Base-by-base conservation (phyloP, 2,329 filamentous ascomycete genomes). In the Clarireedia homoeocarpa region DNA sequence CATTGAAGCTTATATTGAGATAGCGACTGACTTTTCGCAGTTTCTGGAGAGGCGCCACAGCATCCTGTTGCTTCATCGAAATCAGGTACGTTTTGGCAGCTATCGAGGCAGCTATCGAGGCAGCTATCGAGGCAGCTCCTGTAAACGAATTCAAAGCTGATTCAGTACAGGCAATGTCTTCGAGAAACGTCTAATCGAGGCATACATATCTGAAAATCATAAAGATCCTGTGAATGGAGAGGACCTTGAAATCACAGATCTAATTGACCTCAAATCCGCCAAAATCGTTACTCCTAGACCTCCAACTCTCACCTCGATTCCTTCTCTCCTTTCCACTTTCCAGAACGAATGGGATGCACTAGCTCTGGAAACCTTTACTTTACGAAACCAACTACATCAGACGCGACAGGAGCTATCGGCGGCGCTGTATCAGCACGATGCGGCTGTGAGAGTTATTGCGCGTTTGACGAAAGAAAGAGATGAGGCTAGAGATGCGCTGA, bases 321-420 rank as follows among this genome's bases (percentile, higher is more conserved):
- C 94, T 23, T 91, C 94, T 17, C 82, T 99, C 55, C 86, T 99
- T 55, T 88, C 89, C 50, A 88, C 91, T 40, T 97, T 99, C 72
- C 94, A 99, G 72, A 95, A 95, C 71, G 94, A 99, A 78, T 99
- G 94, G 94, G 94, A 99, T 71, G 86, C 91, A 7, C 76, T 96
- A 46, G 89, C 92, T 12, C 77, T 97, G 38, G 94, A 99, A 74
- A 89, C 90, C 51, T 96, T 91, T 71, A 94, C 89, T 63, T 76
- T 97, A 58, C 87, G 89, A 74, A 89, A 96, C 71, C 90, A 96
- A 69, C 78, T 99, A 60, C 81, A 86, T 51, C 89, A 95, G 70
- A 95, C 91, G 44, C 81, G 92, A 62, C 91, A 96, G 74, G 94
- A 99, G 75, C 82, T 99, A 56, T 90, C 90, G 56, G 94, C 90